Evolutionary conservation across 2,329 filamentous ascomycete genomes (phyloP), one percentile per base, ranked within the genome.

Genomic region (Diplocarpon rosae): DNA sequence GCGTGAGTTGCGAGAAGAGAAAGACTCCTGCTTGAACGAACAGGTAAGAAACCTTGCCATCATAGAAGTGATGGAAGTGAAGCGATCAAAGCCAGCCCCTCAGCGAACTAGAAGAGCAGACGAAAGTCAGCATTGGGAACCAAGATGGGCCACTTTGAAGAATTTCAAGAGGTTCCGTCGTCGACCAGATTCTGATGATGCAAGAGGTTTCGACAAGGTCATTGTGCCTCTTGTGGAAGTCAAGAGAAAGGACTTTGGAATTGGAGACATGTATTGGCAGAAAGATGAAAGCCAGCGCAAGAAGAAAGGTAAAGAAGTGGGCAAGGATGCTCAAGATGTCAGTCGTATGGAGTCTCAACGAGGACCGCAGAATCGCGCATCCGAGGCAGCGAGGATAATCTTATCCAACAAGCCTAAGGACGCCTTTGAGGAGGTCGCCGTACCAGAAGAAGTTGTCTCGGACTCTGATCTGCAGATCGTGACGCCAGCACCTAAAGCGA

Each of bases 121-220:
- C n/a, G 63, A 62, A 29, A 65, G 71, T 14, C 76, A 80, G 5
- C 73, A 85, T 33, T 95, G 90, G 89, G 77, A 95, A 53, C 79
- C 86, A 1, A 73, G 72, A 32, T 98, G 92, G 92, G 94, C 95
- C 60, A 92, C 90, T 0, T 75, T 90, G 35, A 90, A 87, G 64
- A 96, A 98, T 59, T 98, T 95, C 68, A 98, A 98, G 63, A 84
- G 78, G 56, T 98, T 98, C 59, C 71, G 73, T 16, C 71, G 70
- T 43, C 70, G 76, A 42, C 80, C 76, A 17, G 73, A 56, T n/a
- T 50, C 49, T 6, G 47, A 51, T 42, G 61, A 56, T 16, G 51
- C 46, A 49, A 62, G 44, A 55, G 63, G 53, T 58, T 61, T 50
- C 42, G 37, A 53, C 9, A 53, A 51, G 12, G 63, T 63, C 0